Evolutionary conservation across 495 filamentous ascomycete species (phyloP).

Genomic region (Neurospora intermedia): DNA sequence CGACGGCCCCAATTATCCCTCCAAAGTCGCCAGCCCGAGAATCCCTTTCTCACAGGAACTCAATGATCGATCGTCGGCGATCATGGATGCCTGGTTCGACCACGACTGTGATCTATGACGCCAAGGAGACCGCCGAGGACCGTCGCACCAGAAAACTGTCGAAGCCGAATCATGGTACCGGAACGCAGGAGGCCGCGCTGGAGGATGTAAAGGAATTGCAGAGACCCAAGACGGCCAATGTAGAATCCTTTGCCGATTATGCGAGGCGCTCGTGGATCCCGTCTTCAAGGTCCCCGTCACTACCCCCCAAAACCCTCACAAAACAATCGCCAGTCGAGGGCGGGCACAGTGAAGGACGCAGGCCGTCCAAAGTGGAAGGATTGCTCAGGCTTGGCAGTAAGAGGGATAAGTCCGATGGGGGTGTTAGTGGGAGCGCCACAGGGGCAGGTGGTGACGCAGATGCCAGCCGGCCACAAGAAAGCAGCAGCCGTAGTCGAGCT

Average conservation of each 20-base stretch:
- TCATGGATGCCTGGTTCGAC: constrained; percentile 36
- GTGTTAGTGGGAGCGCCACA: constrained; percentile 20
- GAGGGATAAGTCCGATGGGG: constrained; percentile 16
- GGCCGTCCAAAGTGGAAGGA: not conserved
- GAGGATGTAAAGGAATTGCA: constrained; percentile 13
- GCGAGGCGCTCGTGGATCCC: constrained; percentile 59
- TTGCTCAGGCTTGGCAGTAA: constrained; percentile 15
- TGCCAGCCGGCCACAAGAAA: constrained; percentile 15
- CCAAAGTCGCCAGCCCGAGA: not conserved
- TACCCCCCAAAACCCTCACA: constrained; percentile 24
- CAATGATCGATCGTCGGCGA: constrained; percentile 31
- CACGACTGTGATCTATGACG: constrained; percentile 12
- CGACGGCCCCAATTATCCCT: constrained; percentile 10
- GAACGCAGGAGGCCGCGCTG: constrained; percentile 1
- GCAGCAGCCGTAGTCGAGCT: constrained; percentile 16
- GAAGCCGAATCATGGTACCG: constrained; percentile 14
- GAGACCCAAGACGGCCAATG: constrained; percentile 19
- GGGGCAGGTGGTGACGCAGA: constrained; percentile 17
- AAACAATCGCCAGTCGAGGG: constrained; percentile 9
- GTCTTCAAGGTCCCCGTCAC: constrained; percentile 51
- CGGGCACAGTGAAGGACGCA: not conserved
- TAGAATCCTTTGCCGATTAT: constrained; percentile 55
- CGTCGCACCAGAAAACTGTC: constrained; percentile 12
- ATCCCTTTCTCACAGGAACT: constrained; percentile 15
- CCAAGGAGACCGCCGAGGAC: constrained; percentile 2